phyloP scores from a whole-genome alignment of 306 rosid genomes.

The Ochetophila trinervis region DNA sequence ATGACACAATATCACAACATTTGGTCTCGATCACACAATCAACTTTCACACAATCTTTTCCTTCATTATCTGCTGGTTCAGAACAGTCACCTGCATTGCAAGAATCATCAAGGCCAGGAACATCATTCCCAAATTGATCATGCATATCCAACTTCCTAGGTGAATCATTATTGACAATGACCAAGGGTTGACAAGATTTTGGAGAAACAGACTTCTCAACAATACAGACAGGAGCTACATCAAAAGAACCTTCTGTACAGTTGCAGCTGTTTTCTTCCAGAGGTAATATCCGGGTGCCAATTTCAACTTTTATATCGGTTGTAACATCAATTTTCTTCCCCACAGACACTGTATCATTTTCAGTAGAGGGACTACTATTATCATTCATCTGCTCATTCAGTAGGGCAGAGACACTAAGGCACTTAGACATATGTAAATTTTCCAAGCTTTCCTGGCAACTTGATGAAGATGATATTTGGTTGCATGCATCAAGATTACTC shows the following conservation, averaged over 20 bases:
- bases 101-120: constrained; percentile 37
- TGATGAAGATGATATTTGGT: constrained; percentile 32
- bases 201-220: constrained; percentile 34
- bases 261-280: constrained; percentile 32
- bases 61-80: constrained; percentile 38
- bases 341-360: constrained; percentile 11
- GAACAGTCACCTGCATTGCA: constrained; percentile 25
- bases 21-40: constrained; percentile 40
- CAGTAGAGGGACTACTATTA: constrained; percentile 10
- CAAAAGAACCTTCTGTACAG: constrained; percentile 35
- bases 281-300: constrained; percentile 26
- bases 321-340: constrained; percentile 21
- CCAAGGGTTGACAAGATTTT: constrained; percentile 39
- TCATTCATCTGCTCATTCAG: constrained; percentile 35
- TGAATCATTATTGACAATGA: constrained; percentile 32
- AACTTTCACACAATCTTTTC: constrained; percentile 42
- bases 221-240: constrained; percentile 26
- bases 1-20: constrained; percentile 29
- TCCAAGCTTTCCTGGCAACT: constrained; percentile 30
- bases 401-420: constrained; percentile 25
- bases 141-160: constrained; percentile 32
- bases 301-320: constrained; percentile 24
- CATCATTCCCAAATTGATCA: constrained; percentile 34
- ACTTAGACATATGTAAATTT: constrained; percentile 40
- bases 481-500: constrained; percentile 26